These are phyloP conservation scores for Aegilops longissima DNA, from an alignment of 176 grass and related monocot species.

Conservation along the genomic window DNA sequence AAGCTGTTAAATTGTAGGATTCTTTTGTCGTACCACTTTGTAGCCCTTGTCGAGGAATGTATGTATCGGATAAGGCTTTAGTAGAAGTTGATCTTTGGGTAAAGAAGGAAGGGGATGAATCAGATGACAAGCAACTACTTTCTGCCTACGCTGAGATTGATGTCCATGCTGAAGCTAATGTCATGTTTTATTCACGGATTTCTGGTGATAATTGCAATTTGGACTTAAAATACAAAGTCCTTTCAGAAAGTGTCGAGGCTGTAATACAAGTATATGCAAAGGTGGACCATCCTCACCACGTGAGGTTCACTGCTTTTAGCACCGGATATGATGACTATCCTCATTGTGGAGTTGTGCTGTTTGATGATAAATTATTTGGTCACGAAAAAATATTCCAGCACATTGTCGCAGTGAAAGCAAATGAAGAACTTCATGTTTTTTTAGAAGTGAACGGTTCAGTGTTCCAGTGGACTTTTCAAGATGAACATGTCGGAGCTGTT, in stretches of 20 bases:
- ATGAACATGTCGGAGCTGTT: background rate
- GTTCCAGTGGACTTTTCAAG: background rate
- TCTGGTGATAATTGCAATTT: constrained; percentile 9
- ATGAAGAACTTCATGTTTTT: background rate
- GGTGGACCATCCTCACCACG: background rate
- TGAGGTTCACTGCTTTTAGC: background rate
- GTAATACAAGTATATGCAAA: constrained; percentile 25
- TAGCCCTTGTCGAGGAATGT: constrained; percentile 37
- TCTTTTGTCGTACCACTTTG: constrained; percentile 21
- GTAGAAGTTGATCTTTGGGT: constrained; percentile 38
- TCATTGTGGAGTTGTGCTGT: background rate
- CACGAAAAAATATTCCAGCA: background rate
- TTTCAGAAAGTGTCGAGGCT: constrained; percentile 16
- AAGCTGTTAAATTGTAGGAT: constrained; percentile 16
- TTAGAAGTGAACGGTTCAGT: background rate
- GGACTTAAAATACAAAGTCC: background rate
- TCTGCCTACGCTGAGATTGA: constrained; percentile 16
- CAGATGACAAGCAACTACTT: constrained; percentile 17
- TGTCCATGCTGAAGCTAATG: background rate
- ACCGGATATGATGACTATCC: background rate
- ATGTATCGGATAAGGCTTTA: constrained; percentile 26
- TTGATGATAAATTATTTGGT: background rate
- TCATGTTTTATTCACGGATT: background rate
- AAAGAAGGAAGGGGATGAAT: constrained; percentile 25
- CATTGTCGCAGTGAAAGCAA: background rate